A percentile compares a stretch with the other conserved stretches of the same genome.
Conservation (phyloP, 2,329 filamentous ascomycete species). For the Claviceps maximensis region DNA sequence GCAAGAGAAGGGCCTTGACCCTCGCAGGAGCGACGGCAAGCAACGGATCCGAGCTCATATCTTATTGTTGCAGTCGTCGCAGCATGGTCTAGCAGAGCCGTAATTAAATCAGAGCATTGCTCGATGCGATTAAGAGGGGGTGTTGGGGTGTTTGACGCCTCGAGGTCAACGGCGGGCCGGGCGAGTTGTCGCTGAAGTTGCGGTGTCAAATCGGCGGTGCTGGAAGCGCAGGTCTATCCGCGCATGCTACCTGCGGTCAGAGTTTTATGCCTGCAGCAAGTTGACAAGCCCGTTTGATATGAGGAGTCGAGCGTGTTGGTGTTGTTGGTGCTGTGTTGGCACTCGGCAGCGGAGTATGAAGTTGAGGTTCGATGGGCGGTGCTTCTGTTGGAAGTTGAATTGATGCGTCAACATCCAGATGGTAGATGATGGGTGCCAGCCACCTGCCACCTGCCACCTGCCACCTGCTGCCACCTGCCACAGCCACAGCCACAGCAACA, state of each 20-base stretch:
- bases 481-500: no score
- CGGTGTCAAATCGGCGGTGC: neutral
- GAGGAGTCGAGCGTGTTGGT: neutral
- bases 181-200: neutral
- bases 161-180: neutral
- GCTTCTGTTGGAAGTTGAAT: neutral
- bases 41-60: constrained; percentile 77
- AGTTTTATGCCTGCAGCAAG: neutral
- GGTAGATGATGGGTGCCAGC: neutral
- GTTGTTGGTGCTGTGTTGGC: neutral
- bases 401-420: neutral
- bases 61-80: constrained; percentile 33
- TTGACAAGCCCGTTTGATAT: no score
- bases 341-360: neutral
- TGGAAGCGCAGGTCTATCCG: neutral
- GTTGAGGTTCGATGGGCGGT: neutral
- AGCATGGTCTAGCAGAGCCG: constrained; percentile 17
- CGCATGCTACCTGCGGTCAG: neutral
- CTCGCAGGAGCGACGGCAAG: constrained; percentile 84
- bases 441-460: no score
- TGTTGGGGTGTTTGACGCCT: neutral
- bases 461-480: no score
- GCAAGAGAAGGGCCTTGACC: constrained; percentile 76
- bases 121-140: neutral
- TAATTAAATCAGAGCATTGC: neutral